Evolutionary conservation across 305 asterid genomes (phyloP).

Genomic region (Fraxinus dipetala): DNA sequence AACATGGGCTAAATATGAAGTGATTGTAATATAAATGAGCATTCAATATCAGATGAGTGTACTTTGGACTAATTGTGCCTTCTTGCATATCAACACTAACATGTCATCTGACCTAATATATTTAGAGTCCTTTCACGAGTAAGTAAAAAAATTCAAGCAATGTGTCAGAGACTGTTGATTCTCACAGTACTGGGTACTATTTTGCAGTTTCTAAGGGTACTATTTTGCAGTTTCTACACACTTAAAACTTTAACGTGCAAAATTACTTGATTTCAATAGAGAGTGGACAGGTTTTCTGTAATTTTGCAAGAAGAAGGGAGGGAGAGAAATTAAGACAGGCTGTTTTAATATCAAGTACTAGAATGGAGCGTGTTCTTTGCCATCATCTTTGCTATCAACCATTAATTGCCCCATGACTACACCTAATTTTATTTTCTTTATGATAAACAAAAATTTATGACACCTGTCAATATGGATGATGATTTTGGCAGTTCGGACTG

Average conservation of each 20-base stretch:
- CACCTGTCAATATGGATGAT: neutral
- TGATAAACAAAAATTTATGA: neutral
- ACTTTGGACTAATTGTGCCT: neutral
- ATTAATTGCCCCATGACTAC: neutral
- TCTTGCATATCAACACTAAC: neutral
- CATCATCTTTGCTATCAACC: neutral
- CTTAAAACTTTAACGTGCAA: neutral
- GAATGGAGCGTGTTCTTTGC: neutral
- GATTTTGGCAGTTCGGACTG: conserved; percentile 64
- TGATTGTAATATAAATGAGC: neutral
- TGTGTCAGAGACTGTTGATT: neutral
- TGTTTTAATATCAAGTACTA: neutral
- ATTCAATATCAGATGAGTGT: neutral
- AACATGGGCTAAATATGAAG: neutral
- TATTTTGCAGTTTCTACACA: neutral
- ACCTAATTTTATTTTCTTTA: neutral
- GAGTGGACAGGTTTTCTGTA: neutral
- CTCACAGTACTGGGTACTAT: neutral
- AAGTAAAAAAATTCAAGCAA: neutral
- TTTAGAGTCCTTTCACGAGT: neutral
- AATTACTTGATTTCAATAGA: neutral
- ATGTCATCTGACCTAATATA: neutral
- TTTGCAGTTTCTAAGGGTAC: neutral
- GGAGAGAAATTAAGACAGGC: neutral
- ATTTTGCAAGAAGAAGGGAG: neutral